Evolutionary conservation across 352 stramenopile species (phyloP), one percentile per base, ranked within the genome.

Genomic region (Globisporangium splendens): DNA sequence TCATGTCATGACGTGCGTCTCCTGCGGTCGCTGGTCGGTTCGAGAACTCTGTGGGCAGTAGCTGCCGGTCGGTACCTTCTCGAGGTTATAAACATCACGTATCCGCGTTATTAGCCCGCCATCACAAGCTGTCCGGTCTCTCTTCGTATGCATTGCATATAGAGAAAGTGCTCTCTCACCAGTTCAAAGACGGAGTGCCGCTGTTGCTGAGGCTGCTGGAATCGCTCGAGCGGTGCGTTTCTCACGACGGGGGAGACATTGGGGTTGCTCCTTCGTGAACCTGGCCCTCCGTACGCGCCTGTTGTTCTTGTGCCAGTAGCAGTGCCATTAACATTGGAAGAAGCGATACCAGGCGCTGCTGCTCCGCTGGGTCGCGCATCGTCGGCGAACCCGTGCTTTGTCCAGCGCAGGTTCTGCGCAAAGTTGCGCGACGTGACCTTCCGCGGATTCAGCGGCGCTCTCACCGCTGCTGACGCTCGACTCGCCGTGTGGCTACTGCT

Each of bases 371-470:
- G 18, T 56, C 50, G 64, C 35, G 57, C 12, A 0, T 75, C 69
- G 22, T 83, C 70, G 0, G 63, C 54, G 5, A 62, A 54, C 0
- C 54, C 63, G 38, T 77, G 72, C 62, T 84, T 88, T 20, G 67
- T 70, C 77, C 68, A 86, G 0, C 67, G 58, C 33, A 84, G 46
- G 38, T 82, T 80, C 46, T 86, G 71, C 39, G 69, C 63, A 50
- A 80, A 69, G 11, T 62, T 62, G 12, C 66, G 65, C 18, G 65
- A 65, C 8, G 76, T 73, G 24, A 72, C 56, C 41, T 82, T 85
- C 47, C 66, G 66, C 44, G 67, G 59, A 11, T 65, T 54, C 48
- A 43, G 52, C 42, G 69, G 53, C 13, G 63, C 62, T 44, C 62
- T 57, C 15, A 60, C 47, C 17, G 46, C 18, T 1, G 38, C 21